Evolutionary conservation across 768 basidiomycete genomes (phyloP), one percentile per base, ranked within the genome.

Genomic region (Mycena vitilis): DNA sequence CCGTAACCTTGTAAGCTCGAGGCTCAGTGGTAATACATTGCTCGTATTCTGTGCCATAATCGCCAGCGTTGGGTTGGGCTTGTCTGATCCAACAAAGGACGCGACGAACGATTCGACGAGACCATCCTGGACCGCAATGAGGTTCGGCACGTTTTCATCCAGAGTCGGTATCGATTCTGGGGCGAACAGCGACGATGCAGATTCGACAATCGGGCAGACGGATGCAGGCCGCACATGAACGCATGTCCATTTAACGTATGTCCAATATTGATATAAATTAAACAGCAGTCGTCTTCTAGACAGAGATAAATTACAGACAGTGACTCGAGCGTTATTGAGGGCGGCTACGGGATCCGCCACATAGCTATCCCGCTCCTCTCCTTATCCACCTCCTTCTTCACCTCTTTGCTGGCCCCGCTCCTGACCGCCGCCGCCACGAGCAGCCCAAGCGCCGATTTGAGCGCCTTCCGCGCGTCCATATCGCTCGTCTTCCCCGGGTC

Each of bases 261-360:
- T 44, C 23, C 55, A 56, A 4, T 40, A 25, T 38, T 25, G 23
- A 34, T 52, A 25, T 38, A 44, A 42, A 34, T 52, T 20, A 51
- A 30, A 30, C 34, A 42, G 23, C n/a, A 7, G n/a, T 45, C 36
- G 47, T 56, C 34, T 38, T 10, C 36, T 47, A n/a, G n/a, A n/a
- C n/a, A n/a, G n/a, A n/a, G n/a, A n/a, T n/a, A n/a, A n/a, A n/a
- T n/a, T n/a, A n/a, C n/a, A n/a, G n/a, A n/a, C n/a, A n/a, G n/a
- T n/a, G n/a, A n/a, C n/a, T n/a, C n/a, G n/a, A n/a, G n/a, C n/a
- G n/a, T n/a, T n/a, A n/a, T n/a, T n/a, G n/a, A n/a, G n/a, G n/a
- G n/a, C n/a, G n/a, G n/a, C 72, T 68, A 90, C 22, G 87, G 87
- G 59, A 91, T 89, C 53, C 89, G 78, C 88, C 89, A 90, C 84